phyloP scores from a whole-genome alignment of 306 rosid genomes.

The Begonia loranthoides region DNA sequence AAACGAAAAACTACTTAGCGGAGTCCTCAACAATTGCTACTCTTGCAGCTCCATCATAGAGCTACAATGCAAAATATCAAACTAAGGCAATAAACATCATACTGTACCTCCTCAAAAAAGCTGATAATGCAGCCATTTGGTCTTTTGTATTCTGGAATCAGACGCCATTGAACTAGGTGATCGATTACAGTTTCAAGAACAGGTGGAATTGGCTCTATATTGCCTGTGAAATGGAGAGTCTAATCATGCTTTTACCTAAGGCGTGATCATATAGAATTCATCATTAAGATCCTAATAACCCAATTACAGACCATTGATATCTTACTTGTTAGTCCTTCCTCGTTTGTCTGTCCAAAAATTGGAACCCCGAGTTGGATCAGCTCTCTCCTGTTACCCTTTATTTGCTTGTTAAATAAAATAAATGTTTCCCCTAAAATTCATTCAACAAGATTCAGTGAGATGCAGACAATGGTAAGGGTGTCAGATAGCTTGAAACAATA shows the following conservation, averaged over 20 bases:
- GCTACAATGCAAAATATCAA: too few species aligned
- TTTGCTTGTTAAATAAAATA: slow-evolving; percentile 72
- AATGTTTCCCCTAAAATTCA: slow-evolving; percentile 58
- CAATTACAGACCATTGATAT: not conserved
- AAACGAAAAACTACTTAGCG: too few species aligned
- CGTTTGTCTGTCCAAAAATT: slow-evolving; percentile 59
- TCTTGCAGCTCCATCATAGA: too few species aligned
- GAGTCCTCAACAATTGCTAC: too few species aligned
- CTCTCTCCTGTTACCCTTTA: slow-evolving; percentile 85
- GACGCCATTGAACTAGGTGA: slow-evolving; percentile 78
- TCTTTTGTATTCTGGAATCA: slow-evolving; percentile 78
- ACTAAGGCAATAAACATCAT: not conserved
- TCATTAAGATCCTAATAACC: not conserved
- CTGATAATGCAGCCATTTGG: slow-evolving; percentile 84
- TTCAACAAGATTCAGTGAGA: too few species aligned
- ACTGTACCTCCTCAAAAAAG: slow-evolving; percentile 73
- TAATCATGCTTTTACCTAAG: not conserved
- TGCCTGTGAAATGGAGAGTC: slow-evolving; percentile 19
- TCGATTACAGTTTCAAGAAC: slow-evolving; percentile 68
- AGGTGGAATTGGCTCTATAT: slow-evolving; percentile 68
- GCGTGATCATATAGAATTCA: too few species aligned
- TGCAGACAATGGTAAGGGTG: slow-evolving; percentile 36
- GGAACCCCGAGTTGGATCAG: slow-evolving; percentile 81
- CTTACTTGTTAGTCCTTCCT: slow-evolving; percentile 30
- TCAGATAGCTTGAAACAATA: too few species aligned